Evolutionary conservation across 1,284 basidiomycete species (phyloP).

Genomic region (Cutaneotrichosporon curvatum): DNA sequence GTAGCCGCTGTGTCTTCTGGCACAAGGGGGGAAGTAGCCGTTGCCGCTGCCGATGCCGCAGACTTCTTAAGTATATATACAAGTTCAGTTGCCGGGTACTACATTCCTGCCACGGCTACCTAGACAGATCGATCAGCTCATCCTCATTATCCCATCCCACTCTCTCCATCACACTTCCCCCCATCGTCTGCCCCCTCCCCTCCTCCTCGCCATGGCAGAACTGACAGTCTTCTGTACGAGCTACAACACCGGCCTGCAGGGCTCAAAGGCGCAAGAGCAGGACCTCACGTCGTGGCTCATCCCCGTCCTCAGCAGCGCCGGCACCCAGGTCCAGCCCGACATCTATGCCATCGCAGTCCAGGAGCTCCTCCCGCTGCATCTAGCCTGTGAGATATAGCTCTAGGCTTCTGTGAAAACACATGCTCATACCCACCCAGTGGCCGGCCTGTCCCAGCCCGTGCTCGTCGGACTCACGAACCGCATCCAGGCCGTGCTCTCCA

Average conservation of each 20-base stretch:
- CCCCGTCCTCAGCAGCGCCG: conserved; percentile 36
- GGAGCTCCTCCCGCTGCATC: conserved; percentile 66
- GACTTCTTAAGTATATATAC: too few species aligned
- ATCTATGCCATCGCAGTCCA: conserved; percentile 93
- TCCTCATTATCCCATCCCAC: too few species aligned
- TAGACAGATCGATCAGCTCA: too few species aligned
- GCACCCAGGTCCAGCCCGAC: conserved; percentile 49
- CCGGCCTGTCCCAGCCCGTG: conserved; percentile 31
- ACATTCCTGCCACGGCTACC: too few species aligned
- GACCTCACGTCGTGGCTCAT: conserved; percentile 44
- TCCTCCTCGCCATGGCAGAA: conserved; percentile 20
- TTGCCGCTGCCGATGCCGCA: too few species aligned
- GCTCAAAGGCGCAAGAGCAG: conserved; percentile 39
- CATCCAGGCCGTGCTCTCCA: conserved; percentile 38
- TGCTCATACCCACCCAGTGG: conserved; percentile 23
- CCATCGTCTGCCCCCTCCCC: too few species aligned
- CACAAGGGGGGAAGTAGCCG: too few species aligned
- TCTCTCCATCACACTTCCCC: too few species aligned
- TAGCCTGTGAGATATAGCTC: conserved; percentile 32
- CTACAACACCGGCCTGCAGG: conserved; percentile 45
- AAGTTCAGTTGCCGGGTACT: too few species aligned
- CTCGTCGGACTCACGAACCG: conserved; percentile 33
- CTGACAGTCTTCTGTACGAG: conserved; percentile 46
- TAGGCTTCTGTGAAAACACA: background rate
- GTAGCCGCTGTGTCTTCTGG: too few species aligned